Conservation (phyloP, 148 eudicot species). For the Persicaria tinctoria region DNA sequence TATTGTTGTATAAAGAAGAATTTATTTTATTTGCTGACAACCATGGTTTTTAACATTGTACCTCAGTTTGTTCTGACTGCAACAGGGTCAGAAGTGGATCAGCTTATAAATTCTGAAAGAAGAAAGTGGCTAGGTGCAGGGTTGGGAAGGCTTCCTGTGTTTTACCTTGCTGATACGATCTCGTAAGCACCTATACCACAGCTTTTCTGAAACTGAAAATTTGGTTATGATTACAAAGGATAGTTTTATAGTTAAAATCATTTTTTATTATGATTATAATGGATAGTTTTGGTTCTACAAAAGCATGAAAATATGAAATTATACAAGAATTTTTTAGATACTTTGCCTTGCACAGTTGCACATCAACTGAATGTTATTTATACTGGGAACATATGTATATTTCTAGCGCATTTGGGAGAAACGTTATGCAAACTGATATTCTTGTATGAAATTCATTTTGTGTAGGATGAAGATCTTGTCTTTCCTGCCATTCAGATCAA, state of each 20-base stretch:
- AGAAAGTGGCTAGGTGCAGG: slow-evolving; percentile 64
- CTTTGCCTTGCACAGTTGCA: background rate
- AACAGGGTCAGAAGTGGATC: slow-evolving; percentile 79
- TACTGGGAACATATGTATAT: background rate
- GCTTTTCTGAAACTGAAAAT: background rate
- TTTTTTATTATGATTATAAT: background rate
- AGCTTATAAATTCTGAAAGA: slow-evolving; percentile 50
- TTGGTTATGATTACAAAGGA: background rate
- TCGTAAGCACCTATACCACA: slow-evolving; percentile 46
- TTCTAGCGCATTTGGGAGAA: background rate
- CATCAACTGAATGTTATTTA: background rate
- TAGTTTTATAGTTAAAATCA: background rate
- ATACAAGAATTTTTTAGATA: background rate
- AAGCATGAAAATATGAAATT: background rate
- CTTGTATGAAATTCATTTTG: slow-evolving; percentile 7
- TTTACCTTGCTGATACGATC: slow-evolving; percentile 57
- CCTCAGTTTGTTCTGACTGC: slow-evolving; percentile 88
- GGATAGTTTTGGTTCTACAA: background rate
- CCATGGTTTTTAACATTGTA: slow-evolving; percentile 5
- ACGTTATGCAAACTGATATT: background rate
- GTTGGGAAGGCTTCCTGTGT: slow-evolving; percentile 86
- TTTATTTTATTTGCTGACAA: background rate
- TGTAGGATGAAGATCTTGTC: slow-evolving; percentile 62
- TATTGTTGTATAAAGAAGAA: background rate
- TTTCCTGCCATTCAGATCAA: slow-evolving; percentile 29